These are phyloP conservation scores for Apiotrichum veenhuisii DNA, from an alignment of 1,284 basidiomycete species.

Conservation along the genomic window DNA sequence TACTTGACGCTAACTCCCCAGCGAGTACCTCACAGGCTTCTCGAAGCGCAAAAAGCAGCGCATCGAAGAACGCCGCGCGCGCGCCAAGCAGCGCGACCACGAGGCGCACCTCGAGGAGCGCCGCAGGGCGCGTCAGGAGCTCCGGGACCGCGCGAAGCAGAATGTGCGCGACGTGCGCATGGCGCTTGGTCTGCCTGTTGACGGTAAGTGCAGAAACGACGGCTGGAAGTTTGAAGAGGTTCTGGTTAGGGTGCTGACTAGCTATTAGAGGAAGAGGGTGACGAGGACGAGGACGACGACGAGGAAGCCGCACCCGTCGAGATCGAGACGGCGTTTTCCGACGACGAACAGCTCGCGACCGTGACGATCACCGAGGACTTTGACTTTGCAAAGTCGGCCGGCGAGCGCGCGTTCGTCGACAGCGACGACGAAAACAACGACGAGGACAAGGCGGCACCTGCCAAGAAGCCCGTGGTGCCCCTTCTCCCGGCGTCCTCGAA, in stretches of 20 bases:
- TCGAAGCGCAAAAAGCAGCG: conserved; percentile 51
- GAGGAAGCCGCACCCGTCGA: conserved; percentile 26
- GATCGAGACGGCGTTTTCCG: conserved; percentile 42
- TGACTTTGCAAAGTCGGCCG: conserved; percentile 25
- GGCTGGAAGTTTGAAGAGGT: not conserved
- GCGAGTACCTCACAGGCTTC: conserved; percentile 51
- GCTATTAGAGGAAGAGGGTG: conserved; percentile 12
- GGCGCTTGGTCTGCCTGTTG: conserved; percentile 44
- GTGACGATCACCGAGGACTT: conserved; percentile 51
- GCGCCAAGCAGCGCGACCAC: conserved; percentile 47
- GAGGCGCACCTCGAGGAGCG: conserved; percentile 45
- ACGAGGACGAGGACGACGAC: conserved; percentile 11
- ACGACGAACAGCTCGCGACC: conserved; percentile 48
- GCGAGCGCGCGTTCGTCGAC: not conserved
- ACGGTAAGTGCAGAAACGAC: conserved; percentile 19
- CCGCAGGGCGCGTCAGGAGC: conserved; percentile 42
- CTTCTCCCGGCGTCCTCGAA: conserved; percentile 41
- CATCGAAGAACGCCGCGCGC: conserved; percentile 40
- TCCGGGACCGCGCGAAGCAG: conserved; percentile 40
- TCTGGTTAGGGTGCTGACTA: not conserved
- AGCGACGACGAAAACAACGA: conserved; percentile 9
- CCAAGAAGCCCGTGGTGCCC: conserved; percentile 20
- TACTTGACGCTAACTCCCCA: conserved; percentile 5
- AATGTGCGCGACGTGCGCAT: conserved; percentile 43
- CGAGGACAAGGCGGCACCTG: conserved; percentile 4